Base-by-base conservation (phyloP, 768 basidiomycete species). In the Pleurotus platypus region DNA sequence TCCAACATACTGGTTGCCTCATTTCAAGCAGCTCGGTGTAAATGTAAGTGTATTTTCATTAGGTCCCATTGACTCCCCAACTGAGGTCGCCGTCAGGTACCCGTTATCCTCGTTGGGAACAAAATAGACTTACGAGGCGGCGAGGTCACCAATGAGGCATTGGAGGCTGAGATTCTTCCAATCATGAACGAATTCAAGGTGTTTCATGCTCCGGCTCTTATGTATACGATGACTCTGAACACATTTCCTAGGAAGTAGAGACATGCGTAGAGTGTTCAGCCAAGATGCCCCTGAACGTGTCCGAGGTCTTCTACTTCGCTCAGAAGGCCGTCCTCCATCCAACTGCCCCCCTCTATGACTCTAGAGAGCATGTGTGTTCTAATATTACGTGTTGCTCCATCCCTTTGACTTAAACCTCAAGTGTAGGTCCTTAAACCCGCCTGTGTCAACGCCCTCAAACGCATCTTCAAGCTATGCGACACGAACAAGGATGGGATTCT, bases 111-210 rank as follows among this genome's bases (percentile, higher is more conserved):
- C 30, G 92, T 98, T 22, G 96, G 96, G 54, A 99, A 99, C 76
- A 99, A 98, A 77, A 99, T 98, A 46, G 96, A 99, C 71, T 72
- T 98, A 48, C 81, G 96, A 15, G 94, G 92, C 3, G 95, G 94
- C 1, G 85, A 91, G 66, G 92, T 98, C 40, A 94, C 95, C 24
- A 96, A 97, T 65, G 87, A 96, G 67, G 92, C 90, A 2, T 73
- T 99, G 59, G 94, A 96, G 70, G 93, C 90, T 60, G 96, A 98
- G 72, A 95, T 98, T 61, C 72, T 90, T 56, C 96, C 96, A 27
- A 94, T 99, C 56, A 99, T 98, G 96, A 87, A 89, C 62, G 96
- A 98, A 71, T 99, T 96, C 85, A 99, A 99, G 84, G 94, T 87
- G 66, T 56, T 73, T 64, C 20, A 3, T 9, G 18, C 47, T 9